Base-by-base conservation (phyloP, 2,329 filamentous ascomycete genomes). In the Colletotrichum phormii region DNA sequence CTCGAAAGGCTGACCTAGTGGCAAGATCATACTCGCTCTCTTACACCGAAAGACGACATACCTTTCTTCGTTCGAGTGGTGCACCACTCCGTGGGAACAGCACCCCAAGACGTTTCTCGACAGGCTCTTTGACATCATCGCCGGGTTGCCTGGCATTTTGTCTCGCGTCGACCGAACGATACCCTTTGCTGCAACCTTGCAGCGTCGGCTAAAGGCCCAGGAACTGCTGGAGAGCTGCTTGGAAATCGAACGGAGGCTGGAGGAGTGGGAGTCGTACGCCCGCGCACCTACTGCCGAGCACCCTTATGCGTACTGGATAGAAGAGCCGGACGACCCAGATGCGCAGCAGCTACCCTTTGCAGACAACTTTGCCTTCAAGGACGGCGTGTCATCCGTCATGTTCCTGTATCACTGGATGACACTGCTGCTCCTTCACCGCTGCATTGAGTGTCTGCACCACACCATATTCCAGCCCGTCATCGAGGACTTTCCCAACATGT, bases 401-500 rank as follows among this genome's bases (percentile, higher is more conserved):
- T 85, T 89, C 74, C 78, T 89, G 13, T 86, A 88, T 76, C 89
- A 89, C 78, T 90, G 88, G 88, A 84, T 86, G 73, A 78, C 84
- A 1, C 84, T 88, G 58, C 81, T 89, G 33, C 75, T 86, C 13
- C 84, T 90, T 59, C 85, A 86, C 73, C 85, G 83, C 11, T 87
- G 84, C 75, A 83, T 89, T 53, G 84, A 85, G 71, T 76, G 77
- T 18, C 79, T 90, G 18, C 82, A 89, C 70, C 79, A 81, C 31
- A 78, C 80, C 69, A 82, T 88, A 57, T 84, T 84, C 72, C 81
- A 87, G 71, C 82, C 85, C 0, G 82, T 84, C 22, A 74, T 85
- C 12, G 84, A 85, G 65, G 79, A 80, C 22, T 84, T 82, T 58
- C 80, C 83, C 3, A 77, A 81, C 42, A 78, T 83, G 71, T 84